phyloP scores from a whole-genome alignment of 2,329 filamentous ascomycete genomes.

The Escovopsis sp. region DNA sequence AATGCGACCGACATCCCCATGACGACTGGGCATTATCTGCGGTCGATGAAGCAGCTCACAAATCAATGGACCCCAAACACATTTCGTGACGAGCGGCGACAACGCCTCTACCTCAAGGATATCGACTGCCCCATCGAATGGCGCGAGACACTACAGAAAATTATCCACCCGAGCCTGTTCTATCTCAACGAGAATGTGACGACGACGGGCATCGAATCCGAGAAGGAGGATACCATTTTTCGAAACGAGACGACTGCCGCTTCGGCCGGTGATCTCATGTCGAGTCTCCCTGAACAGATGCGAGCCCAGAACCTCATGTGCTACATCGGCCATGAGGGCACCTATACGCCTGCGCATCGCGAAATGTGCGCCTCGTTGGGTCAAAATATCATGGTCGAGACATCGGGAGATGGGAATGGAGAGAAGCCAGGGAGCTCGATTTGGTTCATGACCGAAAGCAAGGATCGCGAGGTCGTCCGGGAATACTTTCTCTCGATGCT shows the following conservation, averaged over 20 bases:
- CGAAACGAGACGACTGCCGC: constrained; percentile 44
- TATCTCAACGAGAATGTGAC: constrained; percentile 75
- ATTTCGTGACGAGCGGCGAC: constrained; percentile 63
- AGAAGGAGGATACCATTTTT: constrained; percentile 22
- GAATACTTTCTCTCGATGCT: constrained; percentile 90
- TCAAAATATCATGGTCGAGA: constrained; percentile 97
- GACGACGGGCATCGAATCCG: constrained; percentile 19
- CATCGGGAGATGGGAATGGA: constrained; percentile 57
- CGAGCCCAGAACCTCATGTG: constrained; percentile 95
- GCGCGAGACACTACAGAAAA: constrained; percentile 61
- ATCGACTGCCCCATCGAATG: constrained; percentile 88
- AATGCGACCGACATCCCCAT: constrained; percentile 62
- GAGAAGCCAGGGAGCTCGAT: constrained; percentile 80
- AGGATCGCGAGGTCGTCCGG: constrained; percentile 76
- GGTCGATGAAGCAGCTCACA: constrained; percentile 70
- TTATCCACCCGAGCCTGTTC: constrained; percentile 70
- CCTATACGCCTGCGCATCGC: constrained; percentile 84
- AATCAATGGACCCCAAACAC: constrained; percentile 66
- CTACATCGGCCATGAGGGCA: constrained; percentile 94
- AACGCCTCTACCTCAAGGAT: constrained; percentile 90
- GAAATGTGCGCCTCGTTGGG: constrained; percentile 96
- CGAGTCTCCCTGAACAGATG: constrained; percentile 72
- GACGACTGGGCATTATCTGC: constrained; percentile 79
- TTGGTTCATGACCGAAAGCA: constrained; percentile 98
- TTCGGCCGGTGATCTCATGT: constrained; percentile 85